Conservation (phyloP, 495 filamentous ascomycete genomes). For the Neurospora sp. region DNA sequence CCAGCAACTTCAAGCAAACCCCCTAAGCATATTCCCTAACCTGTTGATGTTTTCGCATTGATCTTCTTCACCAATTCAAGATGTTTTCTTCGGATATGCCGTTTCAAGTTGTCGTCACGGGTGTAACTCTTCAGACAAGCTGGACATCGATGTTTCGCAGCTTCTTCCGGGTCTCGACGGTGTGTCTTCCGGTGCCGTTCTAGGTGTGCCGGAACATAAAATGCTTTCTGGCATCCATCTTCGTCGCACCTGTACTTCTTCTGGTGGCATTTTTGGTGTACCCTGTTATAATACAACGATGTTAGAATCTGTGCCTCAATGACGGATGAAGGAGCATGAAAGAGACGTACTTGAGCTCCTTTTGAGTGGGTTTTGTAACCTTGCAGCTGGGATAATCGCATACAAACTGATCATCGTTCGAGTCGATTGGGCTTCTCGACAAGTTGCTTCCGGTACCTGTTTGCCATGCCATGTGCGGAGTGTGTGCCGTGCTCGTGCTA, state of each 20-base stretch:
- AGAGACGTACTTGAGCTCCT: neutral
- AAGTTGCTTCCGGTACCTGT: neutral
- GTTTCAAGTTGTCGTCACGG: neutral
- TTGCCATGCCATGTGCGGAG: neutral
- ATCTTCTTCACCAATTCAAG: neutral
- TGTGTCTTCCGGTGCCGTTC: neutral
- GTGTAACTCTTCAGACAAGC: neutral
- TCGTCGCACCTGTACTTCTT: neutral
- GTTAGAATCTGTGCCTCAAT: neutral
- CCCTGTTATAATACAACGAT: neutral
- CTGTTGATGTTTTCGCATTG: neutral
- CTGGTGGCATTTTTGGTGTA: neutral
- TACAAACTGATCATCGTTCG: neutral
- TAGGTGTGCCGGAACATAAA: neutral
- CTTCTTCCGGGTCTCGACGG: neutral
- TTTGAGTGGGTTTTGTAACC: neutral
- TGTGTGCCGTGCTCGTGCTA: neutral
- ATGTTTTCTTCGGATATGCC: neutral
- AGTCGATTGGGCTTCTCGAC: neutral
- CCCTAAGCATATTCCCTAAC: neutral
- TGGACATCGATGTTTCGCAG: neutral
- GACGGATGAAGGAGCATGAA: neutral
- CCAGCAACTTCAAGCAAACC: neutral
- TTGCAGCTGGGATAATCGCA: neutral
- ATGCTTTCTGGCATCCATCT: neutral